These are phyloP conservation scores for Hypoxylon rickii DNA, from an alignment of 495 filamentous ascomycete genomes.

Conservation along the genomic window DNA sequence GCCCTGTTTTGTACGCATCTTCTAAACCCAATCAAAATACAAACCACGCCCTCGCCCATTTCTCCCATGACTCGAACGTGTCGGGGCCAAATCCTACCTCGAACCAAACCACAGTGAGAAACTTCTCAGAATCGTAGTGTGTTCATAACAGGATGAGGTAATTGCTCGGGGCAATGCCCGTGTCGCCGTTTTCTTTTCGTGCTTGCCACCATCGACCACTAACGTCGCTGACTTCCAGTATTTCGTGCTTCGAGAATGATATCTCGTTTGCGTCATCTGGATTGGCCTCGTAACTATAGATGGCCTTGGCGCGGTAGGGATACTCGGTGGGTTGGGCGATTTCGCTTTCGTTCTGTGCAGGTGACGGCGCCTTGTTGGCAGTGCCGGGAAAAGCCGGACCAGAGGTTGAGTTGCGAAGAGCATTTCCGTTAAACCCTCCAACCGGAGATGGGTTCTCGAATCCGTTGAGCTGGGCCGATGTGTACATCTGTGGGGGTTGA, in stretches of 20 bases:
- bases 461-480: conserved; percentile 88
- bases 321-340: conserved; percentile 87
- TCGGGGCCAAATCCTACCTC: conserved; percentile 6
- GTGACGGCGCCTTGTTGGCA: conserved; percentile 36
- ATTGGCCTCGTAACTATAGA: conserved; percentile 98
- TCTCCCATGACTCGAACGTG: not conserved
- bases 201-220: conserved; percentile 99
- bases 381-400: conserved; percentile 44
- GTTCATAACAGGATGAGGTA: conserved; percentile 93
- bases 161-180: conserved; percentile 96
- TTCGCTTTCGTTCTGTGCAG: conserved; percentile 58
- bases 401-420: conserved; percentile 44
- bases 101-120: conserved; percentile 2
- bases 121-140: not conserved
- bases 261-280: conserved; percentile 98
- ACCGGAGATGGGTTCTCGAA: conserved; percentile 96
- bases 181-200: conserved; percentile 90
- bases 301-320: conserved; percentile 95
- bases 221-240: conserved; percentile 95
- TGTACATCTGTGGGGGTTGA: conserved; percentile 93
- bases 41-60: conserved; percentile 19
- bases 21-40: conserved; percentile 38
- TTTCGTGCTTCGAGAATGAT: conserved; percentile 94
- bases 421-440: conserved; percentile 62
- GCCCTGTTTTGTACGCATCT: conserved; percentile 28